These are phyloP conservation scores for Thelonectria olida DNA, from an alignment of 2,329 filamentous ascomycete genomes.

Conservation along the genomic window DNA sequence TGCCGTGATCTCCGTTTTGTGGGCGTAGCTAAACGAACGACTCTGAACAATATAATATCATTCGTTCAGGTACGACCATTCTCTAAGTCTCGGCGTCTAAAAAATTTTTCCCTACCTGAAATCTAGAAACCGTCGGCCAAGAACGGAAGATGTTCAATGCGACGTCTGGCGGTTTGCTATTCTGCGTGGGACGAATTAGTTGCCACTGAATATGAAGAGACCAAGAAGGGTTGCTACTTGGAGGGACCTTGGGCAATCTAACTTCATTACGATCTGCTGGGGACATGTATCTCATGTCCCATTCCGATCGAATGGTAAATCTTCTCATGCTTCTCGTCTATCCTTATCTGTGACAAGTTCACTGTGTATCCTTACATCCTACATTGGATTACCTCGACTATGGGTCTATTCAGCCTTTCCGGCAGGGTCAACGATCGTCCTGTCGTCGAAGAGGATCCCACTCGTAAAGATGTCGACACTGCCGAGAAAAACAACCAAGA, in stretches of 20 bases:
- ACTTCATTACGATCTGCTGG: not conserved
- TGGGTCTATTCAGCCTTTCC: constrained; percentile 6
- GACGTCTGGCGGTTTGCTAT: not conserved
- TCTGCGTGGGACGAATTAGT: not conserved
- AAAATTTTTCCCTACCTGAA: not conserved
- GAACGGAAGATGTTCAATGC: not conserved
- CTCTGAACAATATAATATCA: not conserved
- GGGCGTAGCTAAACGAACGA: not conserved
- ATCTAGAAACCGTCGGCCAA: not conserved
- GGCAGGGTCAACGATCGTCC: not conserved
- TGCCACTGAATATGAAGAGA: not conserved
- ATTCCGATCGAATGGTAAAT: not conserved
- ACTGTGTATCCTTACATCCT: not conserved
- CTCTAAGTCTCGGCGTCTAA: not conserved
- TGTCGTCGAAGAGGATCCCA: constrained; percentile 10
- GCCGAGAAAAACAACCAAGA: constrained; percentile 7
- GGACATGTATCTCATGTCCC: not conserved
- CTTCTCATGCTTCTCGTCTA: not conserved
- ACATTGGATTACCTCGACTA: not conserved
- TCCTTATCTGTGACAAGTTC: not conserved
- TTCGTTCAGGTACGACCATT: not conserved
- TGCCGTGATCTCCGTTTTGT: constrained; percentile 13
- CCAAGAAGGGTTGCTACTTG: not conserved
- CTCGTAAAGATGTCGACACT: constrained; percentile 6
- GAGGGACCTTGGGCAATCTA: not conserved